Evolutionary conservation across 768 basidiomycete genomes (phyloP), one percentile per base, ranked within the genome.

Genomic region (Ramaria sp.): DNA sequence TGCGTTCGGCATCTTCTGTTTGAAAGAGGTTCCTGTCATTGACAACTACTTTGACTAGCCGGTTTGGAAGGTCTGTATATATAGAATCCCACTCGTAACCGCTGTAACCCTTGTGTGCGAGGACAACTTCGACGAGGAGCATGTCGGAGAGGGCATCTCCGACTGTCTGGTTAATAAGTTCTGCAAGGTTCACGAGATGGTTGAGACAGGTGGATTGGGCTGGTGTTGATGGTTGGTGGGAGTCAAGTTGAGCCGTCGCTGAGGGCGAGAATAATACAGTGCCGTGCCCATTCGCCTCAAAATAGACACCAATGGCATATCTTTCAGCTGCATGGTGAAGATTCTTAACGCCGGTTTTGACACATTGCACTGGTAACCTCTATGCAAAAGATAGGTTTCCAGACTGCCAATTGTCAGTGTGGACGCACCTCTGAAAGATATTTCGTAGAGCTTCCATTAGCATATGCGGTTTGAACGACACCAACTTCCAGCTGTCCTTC

Each of bases 221-320:
- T 20, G 88, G 83, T 1, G 89, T 89, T 38, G 81, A 78, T 1
- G 95, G 85, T 59, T 86, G 73, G 63, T 88, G 73, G 22, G 71
- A 68, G 28, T 70, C 62, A 38, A 99, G 73, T 43, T 67, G 76
- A 22, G 78, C 71, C 54, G 84, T 75, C 3, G 91, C 86, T 18
- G 76, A 66, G 6, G 76, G 78, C 12, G 96, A 97, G 72, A 99
- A 98, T 53, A 98, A 69, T 45, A 98, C 91, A 2, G 96, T 99
- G 30, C 96, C 96, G 62, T 99, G 96, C 2, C 96, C 96, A 65
- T 99, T 99, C 32, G 96, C 96, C 68, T 99, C 96, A 63, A 99
- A 99, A 70, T 99, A 99, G 43, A 99, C 90, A n/a, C 96, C 96
- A 53, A 99, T 78, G 64, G 91, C 79, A 68, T 85, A 98, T 62